phyloP scores from a whole-genome alignment of 2,329 filamentous ascomycete genomes.

The Ascocoryne sarcoides region DNA sequence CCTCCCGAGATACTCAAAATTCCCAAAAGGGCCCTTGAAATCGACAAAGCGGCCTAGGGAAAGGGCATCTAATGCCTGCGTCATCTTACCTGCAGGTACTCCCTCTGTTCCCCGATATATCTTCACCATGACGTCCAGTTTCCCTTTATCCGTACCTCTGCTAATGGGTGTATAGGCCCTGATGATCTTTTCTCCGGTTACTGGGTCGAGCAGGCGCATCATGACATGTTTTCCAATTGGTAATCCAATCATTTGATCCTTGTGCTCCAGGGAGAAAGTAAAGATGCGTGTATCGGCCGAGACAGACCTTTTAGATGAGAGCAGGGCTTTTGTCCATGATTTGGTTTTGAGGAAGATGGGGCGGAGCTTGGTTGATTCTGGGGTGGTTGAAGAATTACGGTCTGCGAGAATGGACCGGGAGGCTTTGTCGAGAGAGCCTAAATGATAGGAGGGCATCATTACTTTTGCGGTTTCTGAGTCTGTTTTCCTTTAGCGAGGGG shows the following conservation, averaged over 20 bases:
- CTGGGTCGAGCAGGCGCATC: conserved; percentile 68
- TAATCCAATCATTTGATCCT: conserved; percentile 61
- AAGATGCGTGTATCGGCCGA: conserved; percentile 78
- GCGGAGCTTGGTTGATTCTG: conserved; percentile 39
- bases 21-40: conserved; percentile 81
- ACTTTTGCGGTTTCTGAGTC: conserved; percentile 86
- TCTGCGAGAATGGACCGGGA: conserved; percentile 45
- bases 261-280: conserved; percentile 67
- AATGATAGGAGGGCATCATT: conserved; percentile 82
- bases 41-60: conserved; percentile 66
- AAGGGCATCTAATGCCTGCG: conserved; percentile 64
- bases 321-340: conserved; percentile 62
- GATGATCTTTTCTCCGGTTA: conserved; percentile 63
- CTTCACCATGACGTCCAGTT: conserved; percentile 71
- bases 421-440: conserved; percentile 63
- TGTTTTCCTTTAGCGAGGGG: conserved; percentile 31
- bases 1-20: conserved; percentile 67
- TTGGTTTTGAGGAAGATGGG: conserved; percentile 63
- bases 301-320: conserved; percentile 59
- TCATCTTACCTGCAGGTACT: conserved; percentile 68
- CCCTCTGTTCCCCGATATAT: conserved; percentile 59
- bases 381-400: conserved; percentile 30
- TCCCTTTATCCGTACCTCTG: conserved; percentile 49
- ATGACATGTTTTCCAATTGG: conserved; percentile 83
- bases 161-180: conserved; percentile 83